Conservation (phyloP, 2,329 filamentous ascomycete species). For the Parafenestella ontariensis region DNA sequence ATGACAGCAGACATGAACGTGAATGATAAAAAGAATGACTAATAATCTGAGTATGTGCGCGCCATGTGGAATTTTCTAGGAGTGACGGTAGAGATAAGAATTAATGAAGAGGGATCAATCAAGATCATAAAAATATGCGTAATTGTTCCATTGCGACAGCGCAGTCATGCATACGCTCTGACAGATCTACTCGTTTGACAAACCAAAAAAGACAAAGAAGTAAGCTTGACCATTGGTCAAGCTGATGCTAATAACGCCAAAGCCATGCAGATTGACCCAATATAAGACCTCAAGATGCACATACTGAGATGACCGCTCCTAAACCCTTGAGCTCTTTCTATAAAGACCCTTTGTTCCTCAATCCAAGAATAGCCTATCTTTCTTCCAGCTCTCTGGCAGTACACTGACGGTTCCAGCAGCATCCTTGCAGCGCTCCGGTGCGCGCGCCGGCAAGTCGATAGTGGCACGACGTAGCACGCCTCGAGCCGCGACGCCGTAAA, state of each 20-base stretch:
- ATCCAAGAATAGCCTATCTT: slow-evolving; percentile 28
- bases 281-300: background rate
- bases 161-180: background rate
- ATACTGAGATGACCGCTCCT: background rate
- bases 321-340: background rate
- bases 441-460: slow-evolving; percentile 70
- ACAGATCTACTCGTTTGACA: background rate
- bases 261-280: background rate
- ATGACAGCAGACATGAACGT: background rate
- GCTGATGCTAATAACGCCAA: slow-evolving; percentile 7
- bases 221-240: slow-evolving; percentile 8
- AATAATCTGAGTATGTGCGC: no score
- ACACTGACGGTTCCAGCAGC: slow-evolving; percentile 40
- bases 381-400: slow-evolving; percentile 42
- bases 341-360: slow-evolving; percentile 1
- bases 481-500: slow-evolving; percentile 81
- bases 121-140: background rate
- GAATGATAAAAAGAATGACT: no score
- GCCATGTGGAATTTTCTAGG: no score
- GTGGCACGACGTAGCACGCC: slow-evolving; percentile 73
- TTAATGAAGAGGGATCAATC: no score
- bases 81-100: no score
- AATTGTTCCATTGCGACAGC: background rate
- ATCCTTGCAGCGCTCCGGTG: slow-evolving; percentile 31
- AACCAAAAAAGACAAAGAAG: background rate